Evolutionary conservation across 1,284 basidiomycete species (phyloP), one percentile per base, ranked within the genome.

Genomic region (Rhodotorula sp.): DNA sequence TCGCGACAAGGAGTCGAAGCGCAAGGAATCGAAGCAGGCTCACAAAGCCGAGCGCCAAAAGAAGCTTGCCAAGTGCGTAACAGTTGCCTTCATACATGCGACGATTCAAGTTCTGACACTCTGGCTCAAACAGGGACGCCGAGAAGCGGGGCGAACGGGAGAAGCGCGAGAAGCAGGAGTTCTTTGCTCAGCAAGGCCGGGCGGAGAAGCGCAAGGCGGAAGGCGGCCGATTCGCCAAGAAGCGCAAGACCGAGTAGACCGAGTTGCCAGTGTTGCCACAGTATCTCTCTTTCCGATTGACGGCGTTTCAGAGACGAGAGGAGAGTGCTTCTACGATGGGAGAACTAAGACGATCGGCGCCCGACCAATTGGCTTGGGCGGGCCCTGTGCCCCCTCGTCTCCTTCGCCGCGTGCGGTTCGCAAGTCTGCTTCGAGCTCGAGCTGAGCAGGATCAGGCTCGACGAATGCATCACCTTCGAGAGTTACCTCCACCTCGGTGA

Each of bases 1-100:
- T 68, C 95, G 94, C 82, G 94, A 94, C 78, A 92, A 95, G 83
- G 85, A 91, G 1, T 83, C 81, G 54, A 84, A 88, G 77, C 83
- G 93, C 78, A 88, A 87, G 78, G 70, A 71, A 21, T 57, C 66
- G 38, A 71, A 71, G 66, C 47, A 21, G 28, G 70, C 57, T n/a
- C 56, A 68, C 63, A 71, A 71, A 66, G 63, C 47, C n/a, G 66
- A 62, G 31, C 62, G 70, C 31, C 60, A 62, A 31, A 71, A 71
- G 66, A 65, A 66, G 45, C 63, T 71, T 10, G 70, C 64, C 45
- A 67, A 67, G 66, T 62, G 19, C 54, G 66, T 67, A 12, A 34
- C 5, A 16, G 28, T 19, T 5, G 21, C 19, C 6, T 5, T 28
- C n/a, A 23, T 6, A 43, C 38, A 10, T 23, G n/a, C 34, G 15